A percentile compares a stretch with the other conserved stretches of the same genome.
These are phyloP conservation scores for Diaporthe vaccinii DNA, from an alignment of 2,329 filamentous ascomycete genomes.

Conservation along the genomic window DNA sequence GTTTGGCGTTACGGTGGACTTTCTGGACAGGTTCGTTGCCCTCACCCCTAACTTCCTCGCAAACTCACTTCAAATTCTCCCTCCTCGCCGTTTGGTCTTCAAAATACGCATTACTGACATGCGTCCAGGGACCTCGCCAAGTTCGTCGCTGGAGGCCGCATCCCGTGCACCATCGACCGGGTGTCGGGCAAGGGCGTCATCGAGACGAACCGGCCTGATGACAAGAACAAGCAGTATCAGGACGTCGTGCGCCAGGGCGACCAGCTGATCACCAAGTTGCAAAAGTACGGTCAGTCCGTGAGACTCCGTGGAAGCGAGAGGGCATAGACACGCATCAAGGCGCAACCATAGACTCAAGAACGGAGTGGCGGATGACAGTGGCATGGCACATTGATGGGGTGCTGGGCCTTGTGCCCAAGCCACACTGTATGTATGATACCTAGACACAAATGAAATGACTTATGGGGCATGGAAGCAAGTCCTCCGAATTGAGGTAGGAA, in stretches of 20 bases:
- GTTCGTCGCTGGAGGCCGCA: constrained; percentile 94
- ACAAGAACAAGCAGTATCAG: constrained; percentile 99
- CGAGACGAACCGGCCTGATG: constrained; percentile 96
- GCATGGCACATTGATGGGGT: constrained; percentile 9
- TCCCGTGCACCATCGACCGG: constrained; percentile 97
- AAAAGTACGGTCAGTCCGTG: constrained; percentile 98
- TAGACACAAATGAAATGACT: constrained; percentile 38
- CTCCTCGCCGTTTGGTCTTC: neutral
- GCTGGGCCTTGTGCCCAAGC: neutral
- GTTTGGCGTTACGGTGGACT: constrained; percentile 97
- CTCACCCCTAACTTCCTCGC: neutral
- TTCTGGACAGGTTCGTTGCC: constrained; percentile 84
- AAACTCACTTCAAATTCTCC: neutral
- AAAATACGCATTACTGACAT: constrained; percentile 15
- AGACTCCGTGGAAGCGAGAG: constrained; percentile 94
- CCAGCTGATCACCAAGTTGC: constrained; percentile 97
- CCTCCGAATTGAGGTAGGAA: constrained; percentile 4
- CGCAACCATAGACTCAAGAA: neutral
- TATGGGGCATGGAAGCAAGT: constrained; percentile 16
- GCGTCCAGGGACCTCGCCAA: constrained; percentile 85
- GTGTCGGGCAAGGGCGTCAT: constrained; percentile 97
- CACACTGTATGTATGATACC: constrained; percentile 41
- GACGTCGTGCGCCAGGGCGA: constrained; percentile 98
- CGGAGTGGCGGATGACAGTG: neutral
- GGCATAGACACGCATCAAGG: constrained; percentile 64